Evolutionary conservation across 345 rosid species (phyloP).

Genomic region (Citrus sp.): DNA sequence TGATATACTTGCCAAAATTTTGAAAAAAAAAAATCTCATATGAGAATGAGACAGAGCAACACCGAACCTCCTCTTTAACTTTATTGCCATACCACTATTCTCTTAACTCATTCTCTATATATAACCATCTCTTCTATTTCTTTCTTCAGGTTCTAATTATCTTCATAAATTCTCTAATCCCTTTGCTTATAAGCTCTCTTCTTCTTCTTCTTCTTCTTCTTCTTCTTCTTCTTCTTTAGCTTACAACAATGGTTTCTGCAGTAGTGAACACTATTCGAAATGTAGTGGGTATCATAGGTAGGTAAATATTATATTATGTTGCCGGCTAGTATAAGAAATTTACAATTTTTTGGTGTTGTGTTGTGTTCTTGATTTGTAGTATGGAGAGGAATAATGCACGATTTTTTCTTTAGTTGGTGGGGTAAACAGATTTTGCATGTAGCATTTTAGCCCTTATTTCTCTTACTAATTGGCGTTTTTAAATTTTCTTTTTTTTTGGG

Average conservation of each 20-base stretch:
- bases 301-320: not conserved
- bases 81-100: not conserved
- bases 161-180: not conserved
- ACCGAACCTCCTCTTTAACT: not conserved
- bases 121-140: not conserved
- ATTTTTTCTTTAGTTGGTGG: not conserved
- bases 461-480: not conserved
- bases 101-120: not conserved
- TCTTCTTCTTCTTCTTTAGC: constrained; percentile 5
- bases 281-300: constrained; percentile 66
- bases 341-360: not conserved
- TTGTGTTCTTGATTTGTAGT: not conserved
- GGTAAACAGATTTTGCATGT: not conserved
- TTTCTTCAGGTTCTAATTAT: not conserved
- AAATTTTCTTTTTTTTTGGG: not conserved
- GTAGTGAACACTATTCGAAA: constrained; percentile 32
- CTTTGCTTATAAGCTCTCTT: not conserved
- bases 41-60: constrained; percentile 6
- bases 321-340: not conserved
- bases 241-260: constrained; percentile 49
- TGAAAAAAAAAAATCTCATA: not conserved
- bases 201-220: not conserved
- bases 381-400: not conserved
- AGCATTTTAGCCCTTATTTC: not conserved
- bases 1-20: constrained; percentile 1